These are phyloP conservation scores for Trichoderma sp. DNA, from an alignment of 2,329 filamentous ascomycete species.

Conservation along the genomic window DNA sequence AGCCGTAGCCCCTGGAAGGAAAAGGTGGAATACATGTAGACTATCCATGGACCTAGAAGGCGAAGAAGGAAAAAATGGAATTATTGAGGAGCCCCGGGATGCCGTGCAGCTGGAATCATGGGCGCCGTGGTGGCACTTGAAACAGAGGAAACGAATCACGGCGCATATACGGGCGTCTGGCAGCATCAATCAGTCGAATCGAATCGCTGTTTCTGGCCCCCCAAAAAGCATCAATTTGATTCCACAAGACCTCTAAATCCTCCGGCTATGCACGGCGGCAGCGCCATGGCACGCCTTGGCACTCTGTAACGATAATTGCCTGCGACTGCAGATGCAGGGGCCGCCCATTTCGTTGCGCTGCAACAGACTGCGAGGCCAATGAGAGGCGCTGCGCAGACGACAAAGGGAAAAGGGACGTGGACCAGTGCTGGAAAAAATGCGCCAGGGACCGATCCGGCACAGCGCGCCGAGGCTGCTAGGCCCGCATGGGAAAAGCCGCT, in stretches of 20 bases:
- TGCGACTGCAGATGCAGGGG: slow-evolving; percentile 1
- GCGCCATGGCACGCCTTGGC: slow-evolving; percentile 7
- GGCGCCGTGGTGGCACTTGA: too few relatives aligned
- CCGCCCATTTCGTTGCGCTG: neutral
- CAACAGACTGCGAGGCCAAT: neutral
- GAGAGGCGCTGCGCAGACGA: neutral
- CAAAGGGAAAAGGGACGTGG: slow-evolving; percentile 2
- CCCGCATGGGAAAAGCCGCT: neutral
- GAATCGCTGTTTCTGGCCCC: neutral
- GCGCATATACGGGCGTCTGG: too few relatives aligned
- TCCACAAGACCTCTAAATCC: neutral
- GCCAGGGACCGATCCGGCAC: slow-evolving; percentile 27
- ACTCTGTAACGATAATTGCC: neutral
- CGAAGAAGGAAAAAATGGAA: neutral
- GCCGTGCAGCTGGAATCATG: neutral
- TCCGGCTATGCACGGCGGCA: slow-evolving; percentile 13
- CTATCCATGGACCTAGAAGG: neutral
- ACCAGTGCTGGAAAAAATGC: neutral
- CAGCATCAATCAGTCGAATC: neutral
- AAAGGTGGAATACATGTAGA: neutral
- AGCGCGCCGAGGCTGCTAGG: slow-evolving; percentile 22
- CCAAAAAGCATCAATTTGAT: too few relatives aligned
- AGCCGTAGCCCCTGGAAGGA: neutral
- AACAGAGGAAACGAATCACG: too few relatives aligned
- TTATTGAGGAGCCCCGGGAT: neutral